Percentiles rank a stretch among this genome's conserved stretches.
Evolutionary conservation across 1,284 basidiomycete genomes (phyloP).

Genomic region (Leccinum pachyderme): DNA sequence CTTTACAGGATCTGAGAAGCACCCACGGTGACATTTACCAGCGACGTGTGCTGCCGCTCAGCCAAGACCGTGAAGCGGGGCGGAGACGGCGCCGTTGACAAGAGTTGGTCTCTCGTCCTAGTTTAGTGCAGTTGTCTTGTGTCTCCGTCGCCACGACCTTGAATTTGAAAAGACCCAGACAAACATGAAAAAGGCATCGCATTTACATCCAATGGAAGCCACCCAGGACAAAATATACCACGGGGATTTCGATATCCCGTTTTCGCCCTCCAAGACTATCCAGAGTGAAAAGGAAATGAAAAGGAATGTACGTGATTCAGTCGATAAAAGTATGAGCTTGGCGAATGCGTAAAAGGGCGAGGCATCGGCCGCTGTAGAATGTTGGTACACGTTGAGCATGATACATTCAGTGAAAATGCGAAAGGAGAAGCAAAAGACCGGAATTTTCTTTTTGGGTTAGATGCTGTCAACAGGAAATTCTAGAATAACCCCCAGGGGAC

Average conservation of each 20-base stretch:
- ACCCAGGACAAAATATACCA: not conserved
- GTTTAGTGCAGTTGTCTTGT: too few relatives aligned
- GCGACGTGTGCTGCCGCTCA: too few relatives aligned
- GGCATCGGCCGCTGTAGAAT: constrained; percentile 1
- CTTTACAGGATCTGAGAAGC: too few relatives aligned
- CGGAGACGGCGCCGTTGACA: too few relatives aligned
- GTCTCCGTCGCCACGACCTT: too few relatives aligned
- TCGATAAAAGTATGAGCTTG: not conserved
- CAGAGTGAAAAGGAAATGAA: not conserved
- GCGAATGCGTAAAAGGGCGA: not conserved
- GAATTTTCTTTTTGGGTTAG: not conserved
- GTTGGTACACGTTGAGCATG: constrained; percentile 23
- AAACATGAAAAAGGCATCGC: not conserved
- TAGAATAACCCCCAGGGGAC: not conserved
- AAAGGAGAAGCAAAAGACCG: not conserved
- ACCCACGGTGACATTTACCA: too few relatives aligned
- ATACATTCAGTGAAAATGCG: constrained; percentile 18
- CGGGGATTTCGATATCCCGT: not conserved
- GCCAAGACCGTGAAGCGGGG: too few relatives aligned
- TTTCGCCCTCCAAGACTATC: not conserved
- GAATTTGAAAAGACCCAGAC: not conserved
- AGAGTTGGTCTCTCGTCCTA: too few relatives aligned
- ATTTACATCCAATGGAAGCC: not conserved
- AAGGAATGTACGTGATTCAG: not conserved
- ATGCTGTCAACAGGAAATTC: not conserved